Conservation (phyloP, 495 filamentous ascomycete genomes). For the Penicillium herquei region DNA sequence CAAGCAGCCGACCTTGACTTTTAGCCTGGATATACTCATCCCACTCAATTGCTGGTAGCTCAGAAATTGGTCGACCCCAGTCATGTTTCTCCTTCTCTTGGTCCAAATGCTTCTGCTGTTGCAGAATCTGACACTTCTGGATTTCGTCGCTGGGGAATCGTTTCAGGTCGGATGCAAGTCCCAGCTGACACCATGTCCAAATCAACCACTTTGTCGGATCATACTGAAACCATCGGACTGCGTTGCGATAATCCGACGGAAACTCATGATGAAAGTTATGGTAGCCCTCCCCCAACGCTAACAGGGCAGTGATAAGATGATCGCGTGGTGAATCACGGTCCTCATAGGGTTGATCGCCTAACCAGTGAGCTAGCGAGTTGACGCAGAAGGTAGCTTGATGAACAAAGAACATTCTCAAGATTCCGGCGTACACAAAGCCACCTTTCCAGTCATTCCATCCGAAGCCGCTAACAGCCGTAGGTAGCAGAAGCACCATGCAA, state of each 20-base stretch:
- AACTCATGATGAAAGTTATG: slow-evolving; percentile 99
- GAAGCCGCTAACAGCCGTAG: slow-evolving; percentile 78
- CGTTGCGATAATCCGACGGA: slow-evolving; percentile 98
- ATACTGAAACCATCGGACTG: slow-evolving; percentile 97
- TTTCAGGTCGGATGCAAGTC: slow-evolving; percentile 93
- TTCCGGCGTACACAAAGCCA: slow-evolving; percentile 92
- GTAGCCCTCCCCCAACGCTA: slow-evolving; percentile 96
- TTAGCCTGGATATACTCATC: slow-evolving; percentile 90
- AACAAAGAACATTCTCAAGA: slow-evolving; percentile 96
- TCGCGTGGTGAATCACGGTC: slow-evolving; percentile 98
- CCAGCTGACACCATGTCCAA: slow-evolving; percentile 89
- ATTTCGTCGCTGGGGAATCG: slow-evolving; percentile 97
- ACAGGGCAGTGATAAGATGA: slow-evolving; percentile 90
- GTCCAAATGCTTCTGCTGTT: slow-evolving; percentile 98
- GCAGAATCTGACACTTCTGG: slow-evolving; percentile 96
- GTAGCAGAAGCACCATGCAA: slow-evolving; percentile 83
- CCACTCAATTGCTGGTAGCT: slow-evolving; percentile 94
- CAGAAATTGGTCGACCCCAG: slow-evolving; percentile 93
- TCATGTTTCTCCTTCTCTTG: slow-evolving; percentile 88
- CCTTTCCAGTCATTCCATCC: slow-evolving; percentile 89
- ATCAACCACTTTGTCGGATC: slow-evolving; percentile 99
- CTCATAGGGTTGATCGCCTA: slow-evolving; percentile 67
- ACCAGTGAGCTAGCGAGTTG: background rate
- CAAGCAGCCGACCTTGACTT: slow-evolving; percentile 74
- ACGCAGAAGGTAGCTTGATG: slow-evolving; percentile 98